Evolutionary conservation across 139 green algal species (phyloP).

Genomic region (Micractinium conductrix): DNA sequence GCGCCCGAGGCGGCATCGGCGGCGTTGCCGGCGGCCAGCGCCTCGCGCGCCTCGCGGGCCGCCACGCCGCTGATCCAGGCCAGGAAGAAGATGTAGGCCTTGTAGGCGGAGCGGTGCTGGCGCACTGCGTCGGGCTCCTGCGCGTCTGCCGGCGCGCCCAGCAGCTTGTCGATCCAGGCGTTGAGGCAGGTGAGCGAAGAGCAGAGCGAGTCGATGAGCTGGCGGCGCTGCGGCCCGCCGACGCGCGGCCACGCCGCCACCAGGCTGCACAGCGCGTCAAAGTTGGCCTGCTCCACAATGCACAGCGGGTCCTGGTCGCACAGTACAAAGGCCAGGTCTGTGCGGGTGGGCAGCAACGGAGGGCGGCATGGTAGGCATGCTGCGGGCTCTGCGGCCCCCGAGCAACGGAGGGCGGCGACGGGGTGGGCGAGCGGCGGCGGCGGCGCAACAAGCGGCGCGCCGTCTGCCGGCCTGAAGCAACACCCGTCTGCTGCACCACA

Average conservation of each 20-base stretch:
- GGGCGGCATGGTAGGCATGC: too few relatives aligned
- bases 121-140: slow-evolving; percentile 21
- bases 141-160: slow-evolving; percentile 28
- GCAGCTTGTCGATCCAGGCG: slow-evolving; percentile 50
- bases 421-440: not conserved
- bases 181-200: slow-evolving; percentile 71
- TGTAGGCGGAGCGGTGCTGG: slow-evolving; percentile 65
- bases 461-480: not conserved
- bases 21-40: not conserved
- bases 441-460: not conserved
- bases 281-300: slow-evolving; percentile 58
- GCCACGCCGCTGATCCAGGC: slow-evolving; percentile 53
- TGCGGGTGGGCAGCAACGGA: not conserved
- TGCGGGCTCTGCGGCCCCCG: not conserved
- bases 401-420: not conserved
- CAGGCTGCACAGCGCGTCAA: slow-evolving; percentile 60
- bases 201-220: slow-evolving; percentile 62
- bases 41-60: slow-evolving; percentile 42
- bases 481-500: not conserved
- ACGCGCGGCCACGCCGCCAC: slow-evolving; percentile 43
- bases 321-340: slow-evolving; percentile 62
- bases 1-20: not conserved
- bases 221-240: slow-evolving; percentile 35
- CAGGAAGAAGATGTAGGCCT: slow-evolving; percentile 79
- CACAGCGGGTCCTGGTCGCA: slow-evolving; percentile 63